Conservation (phyloP, 1,284 basidiomycete genomes). For the Peniophora sp. region DNA sequence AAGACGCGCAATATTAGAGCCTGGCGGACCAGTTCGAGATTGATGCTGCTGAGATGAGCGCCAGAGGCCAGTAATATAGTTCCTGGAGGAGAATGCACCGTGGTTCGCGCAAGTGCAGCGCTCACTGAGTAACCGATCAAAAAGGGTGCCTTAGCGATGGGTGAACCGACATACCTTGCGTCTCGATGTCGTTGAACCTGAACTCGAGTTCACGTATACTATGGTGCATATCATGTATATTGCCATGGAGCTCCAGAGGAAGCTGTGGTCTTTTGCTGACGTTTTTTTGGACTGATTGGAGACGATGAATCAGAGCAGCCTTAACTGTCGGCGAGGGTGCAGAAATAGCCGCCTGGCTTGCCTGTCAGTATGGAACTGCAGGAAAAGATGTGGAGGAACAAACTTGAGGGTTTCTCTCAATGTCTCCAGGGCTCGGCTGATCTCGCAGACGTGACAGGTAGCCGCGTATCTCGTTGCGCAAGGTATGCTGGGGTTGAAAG, state of each 20-base stretch:
- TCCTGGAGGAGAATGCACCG: conserved; percentile 38
- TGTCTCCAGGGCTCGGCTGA: no score
- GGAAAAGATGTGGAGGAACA: no score
- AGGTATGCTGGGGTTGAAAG: conserved; percentile 59
- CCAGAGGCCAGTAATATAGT: conserved; percentile 39
- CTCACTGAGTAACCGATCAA: conserved; percentile 11
- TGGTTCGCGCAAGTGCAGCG: conserved; percentile 23
- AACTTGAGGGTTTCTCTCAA: no score
- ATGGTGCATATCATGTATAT: conserved; percentile 2
- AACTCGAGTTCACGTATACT: conserved; percentile 1
- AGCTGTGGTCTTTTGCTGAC: neutral
- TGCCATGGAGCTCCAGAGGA: conserved; percentile 8
- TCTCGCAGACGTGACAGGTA: no score
- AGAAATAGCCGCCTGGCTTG: no score
- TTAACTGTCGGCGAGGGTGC: no score
- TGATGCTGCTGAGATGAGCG: conserved; percentile 24
- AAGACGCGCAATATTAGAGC: conserved; percentile 54
- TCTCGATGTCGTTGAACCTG: conserved; percentile 7
- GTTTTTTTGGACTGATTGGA: neutral
- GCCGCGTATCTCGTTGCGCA: conserved; percentile 59
- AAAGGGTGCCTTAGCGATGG: neutral
- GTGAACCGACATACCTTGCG: conserved; percentile 12
- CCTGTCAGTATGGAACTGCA: no score
- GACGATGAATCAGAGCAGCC: no score
- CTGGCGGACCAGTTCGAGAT: conserved; percentile 28